A percentile compares a stretch with the other conserved stretches of the same genome.
phyloP scores from a whole-genome alignment of 2,329 filamentous ascomycete genomes.

The Trichoderma breve region DNA sequence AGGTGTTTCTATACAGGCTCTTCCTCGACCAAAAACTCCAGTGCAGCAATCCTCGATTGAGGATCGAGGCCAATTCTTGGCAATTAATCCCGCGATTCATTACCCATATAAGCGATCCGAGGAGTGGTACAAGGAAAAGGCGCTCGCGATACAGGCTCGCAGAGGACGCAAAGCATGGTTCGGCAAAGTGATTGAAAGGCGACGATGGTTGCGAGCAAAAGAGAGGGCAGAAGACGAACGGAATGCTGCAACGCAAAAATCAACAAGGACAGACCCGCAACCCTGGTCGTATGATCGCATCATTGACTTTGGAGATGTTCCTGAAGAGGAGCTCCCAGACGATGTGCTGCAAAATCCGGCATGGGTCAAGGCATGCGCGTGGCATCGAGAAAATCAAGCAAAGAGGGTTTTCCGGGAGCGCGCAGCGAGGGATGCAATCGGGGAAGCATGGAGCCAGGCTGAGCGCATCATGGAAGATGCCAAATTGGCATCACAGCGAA shows the following conservation, averaged over 20 bases:
- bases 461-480: not conserved
- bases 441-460: conserved; percentile 6
- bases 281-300: conserved; percentile 31
- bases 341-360: conserved; percentile 44
- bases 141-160: conserved; percentile 48
- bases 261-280: conserved; percentile 27
- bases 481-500: not conserved
- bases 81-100: conserved; percentile 52
- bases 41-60: conserved; percentile 1
- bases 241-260: not conserved
- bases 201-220: conserved; percentile 33
- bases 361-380: conserved; percentile 44
- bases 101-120: conserved; percentile 43
- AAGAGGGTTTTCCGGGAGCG: conserved; percentile 11
- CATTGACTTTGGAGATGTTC: conserved; percentile 39
- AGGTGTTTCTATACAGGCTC: conserved; percentile 23
- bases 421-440: not conserved
- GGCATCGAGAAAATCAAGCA: conserved; percentile 33
- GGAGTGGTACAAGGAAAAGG: conserved; percentile 48
- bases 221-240: conserved; percentile 23
- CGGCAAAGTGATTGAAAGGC: conserved; percentile 43
- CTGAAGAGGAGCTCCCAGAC: conserved; percentile 42
- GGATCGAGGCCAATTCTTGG: conserved; percentile 40
- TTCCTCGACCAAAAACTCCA: conserved; percentile 16
- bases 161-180: conserved; percentile 51